These are phyloP conservation scores for Phytophthora aleatoria DNA, from an alignment of 352 stramenopile species.

Conservation along the genomic window DNA sequence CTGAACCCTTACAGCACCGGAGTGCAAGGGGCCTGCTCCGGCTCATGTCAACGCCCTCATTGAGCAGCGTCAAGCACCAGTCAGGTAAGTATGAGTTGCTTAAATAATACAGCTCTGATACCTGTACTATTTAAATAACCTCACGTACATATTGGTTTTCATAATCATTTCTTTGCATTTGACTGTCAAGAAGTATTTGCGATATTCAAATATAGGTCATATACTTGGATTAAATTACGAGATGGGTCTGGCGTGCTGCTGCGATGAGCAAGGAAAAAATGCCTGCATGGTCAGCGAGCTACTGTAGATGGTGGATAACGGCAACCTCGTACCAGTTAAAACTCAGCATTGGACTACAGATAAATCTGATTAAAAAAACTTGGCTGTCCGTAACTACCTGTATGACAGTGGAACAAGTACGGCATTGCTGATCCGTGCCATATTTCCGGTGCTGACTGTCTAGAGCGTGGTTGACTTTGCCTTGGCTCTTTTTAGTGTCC, in stretches of 20 bases:
- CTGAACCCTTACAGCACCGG: conserved; percentile 87
- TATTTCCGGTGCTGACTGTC: not conserved
- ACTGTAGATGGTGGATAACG: too few relatives aligned
- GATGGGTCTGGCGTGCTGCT: too few relatives aligned
- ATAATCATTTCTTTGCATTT: too few relatives aligned
- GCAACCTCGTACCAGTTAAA: too few relatives aligned
- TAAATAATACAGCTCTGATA: not conserved
- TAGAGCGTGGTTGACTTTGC: conserved; percentile 9
- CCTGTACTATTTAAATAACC: not conserved
- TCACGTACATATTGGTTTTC: conserved; percentile 4
- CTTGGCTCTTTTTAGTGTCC: conserved; percentile 14
- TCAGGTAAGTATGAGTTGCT: conserved; percentile 83
- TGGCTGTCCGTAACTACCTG: not conserved
- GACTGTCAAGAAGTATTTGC: too few relatives aligned
- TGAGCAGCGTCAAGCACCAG: conserved; percentile 85
- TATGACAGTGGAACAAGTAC: not conserved
- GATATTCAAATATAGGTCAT: too few relatives aligned
- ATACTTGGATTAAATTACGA: too few relatives aligned
- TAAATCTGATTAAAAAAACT: not conserved
- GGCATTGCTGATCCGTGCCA: not conserved
- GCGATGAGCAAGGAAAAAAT: too few relatives aligned
- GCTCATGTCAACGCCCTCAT: conserved; percentile 85
- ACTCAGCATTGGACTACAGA: too few relatives aligned
- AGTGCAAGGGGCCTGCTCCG: conserved; percentile 87
- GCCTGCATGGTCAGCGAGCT: too few relatives aligned